Percentiles rank a stretch among this genome's conserved stretches.
Conservation (phyloP, 441 rosid genomes). For the Adansonia madagascariensis region DNA sequence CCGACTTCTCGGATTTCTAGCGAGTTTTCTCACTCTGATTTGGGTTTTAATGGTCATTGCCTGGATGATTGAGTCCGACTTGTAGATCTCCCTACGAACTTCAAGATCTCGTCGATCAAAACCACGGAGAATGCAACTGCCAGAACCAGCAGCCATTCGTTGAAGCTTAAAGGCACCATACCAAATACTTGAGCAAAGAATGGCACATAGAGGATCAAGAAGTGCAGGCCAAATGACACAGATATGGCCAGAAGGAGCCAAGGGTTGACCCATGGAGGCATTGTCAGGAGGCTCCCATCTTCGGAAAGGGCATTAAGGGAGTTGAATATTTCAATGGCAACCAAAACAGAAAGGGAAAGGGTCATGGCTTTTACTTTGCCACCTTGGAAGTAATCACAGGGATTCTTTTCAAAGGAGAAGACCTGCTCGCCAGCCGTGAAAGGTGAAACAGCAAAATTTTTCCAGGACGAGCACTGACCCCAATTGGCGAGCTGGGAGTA, state of each 20-base stretch:
- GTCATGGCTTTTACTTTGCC: conserved; percentile 56
- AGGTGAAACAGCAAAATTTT: conserved; percentile 45
- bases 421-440: conserved; percentile 44
- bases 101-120: conserved; percentile 45
- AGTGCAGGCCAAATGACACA: conserved; percentile 49
- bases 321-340: conserved; percentile 56
- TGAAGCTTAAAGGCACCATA: conserved; percentile 49
- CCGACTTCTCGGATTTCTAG: background rate
- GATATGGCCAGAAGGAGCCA: conserved; percentile 53
- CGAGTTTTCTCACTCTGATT: conserved; percentile 39
- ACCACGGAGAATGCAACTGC: conserved; percentile 44
- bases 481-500: conserved; percentile 51
- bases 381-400: conserved; percentile 46
- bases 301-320: conserved; percentile 54
- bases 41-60: conserved; percentile 33
- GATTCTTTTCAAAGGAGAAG: conserved; percentile 36
- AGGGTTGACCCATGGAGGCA: conserved; percentile 61
- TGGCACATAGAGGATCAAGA: conserved; percentile 48
- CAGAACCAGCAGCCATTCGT: conserved; percentile 50
- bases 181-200: conserved; percentile 48
- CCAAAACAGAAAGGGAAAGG: conserved; percentile 50
- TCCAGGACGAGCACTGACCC: conserved; percentile 54
- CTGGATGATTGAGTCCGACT: conserved; percentile 2
- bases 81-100: conserved; percentile 39
- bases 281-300: conserved; percentile 43